Base-by-base conservation (phyloP, 2,329 filamentous ascomycete species). In the Xylaria sp. region DNA sequence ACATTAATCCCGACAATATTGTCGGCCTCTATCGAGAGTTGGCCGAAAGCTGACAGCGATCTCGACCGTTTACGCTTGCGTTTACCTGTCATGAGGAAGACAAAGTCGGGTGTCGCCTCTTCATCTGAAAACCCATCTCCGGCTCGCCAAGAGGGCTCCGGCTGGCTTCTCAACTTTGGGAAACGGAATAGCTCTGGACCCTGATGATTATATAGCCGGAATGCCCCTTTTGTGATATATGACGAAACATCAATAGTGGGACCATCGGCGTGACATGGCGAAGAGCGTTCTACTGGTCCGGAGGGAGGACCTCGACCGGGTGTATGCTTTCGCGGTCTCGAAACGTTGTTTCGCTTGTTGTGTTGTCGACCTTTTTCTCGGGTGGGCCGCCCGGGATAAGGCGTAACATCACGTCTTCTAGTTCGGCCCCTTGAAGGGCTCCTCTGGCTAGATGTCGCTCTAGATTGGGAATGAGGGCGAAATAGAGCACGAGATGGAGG, bases 61-160 rank as follows among this genome's bases (percentile, higher is more conserved):
- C 57, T 64, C 15, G 73, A 59, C 30, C 65, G 70, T 48, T 65
- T 73, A 52, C 72, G 73, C 62, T 75, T 78, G 36, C 69, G 68
- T 45, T 68, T 72, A 10, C 72, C 70, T 6, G 70, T 70, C 62
- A 73, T 71, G 13, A 63, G 63, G 23, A 74, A 73, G 0, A 64
- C 23, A 48, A 73, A 73, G 34, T 69, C 64, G 4, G 76, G 70
- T 10, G 28, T 73, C 18, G 67, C 72, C 64, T 78, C 77, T 8
- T 75, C 74, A 4, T 56, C 73, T 8, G 77, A 77, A 60, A 78
- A 78, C 2, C 76, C 77, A 52, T 78, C 77, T 4, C 76, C 76
- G 52, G 69, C 36, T 3, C 60, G 57, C 76, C 76, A 78, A 18
- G 48, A n/a, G 0, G 68, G 60, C 48, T 75, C 67, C 10, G 68